These are phyloP conservation scores for Pseudogymnoascus destructans DNA, from an alignment of 2,329 filamentous ascomycete genomes.

Conservation along the genomic window DNA sequence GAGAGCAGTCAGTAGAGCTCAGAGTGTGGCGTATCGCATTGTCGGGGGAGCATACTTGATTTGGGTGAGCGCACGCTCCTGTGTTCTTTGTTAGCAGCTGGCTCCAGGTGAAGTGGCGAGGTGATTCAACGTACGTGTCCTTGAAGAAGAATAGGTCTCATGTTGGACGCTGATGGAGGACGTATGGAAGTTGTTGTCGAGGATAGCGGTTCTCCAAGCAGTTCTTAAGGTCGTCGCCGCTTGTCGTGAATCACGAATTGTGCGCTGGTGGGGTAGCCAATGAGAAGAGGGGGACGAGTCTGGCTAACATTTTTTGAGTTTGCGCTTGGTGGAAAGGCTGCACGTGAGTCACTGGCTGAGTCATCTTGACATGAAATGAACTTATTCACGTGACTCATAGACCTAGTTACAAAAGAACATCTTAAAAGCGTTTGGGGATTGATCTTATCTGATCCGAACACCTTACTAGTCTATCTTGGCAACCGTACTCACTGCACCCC, in stretches of 20 bases:
- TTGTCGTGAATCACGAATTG: conserved; percentile 9
- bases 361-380: not conserved
- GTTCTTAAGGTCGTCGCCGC: conserved; percentile 2
- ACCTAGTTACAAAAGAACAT: too few relatives aligned
- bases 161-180: conserved; percentile 36
- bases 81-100: conserved; percentile 21
- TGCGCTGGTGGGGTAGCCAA: conserved; percentile 10
- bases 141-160: conserved; percentile 93
- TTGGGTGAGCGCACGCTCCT: conserved; percentile 89
- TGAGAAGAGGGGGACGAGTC: not conserved
- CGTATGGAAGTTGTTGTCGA: not conserved
- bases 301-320: conserved; percentile 4
- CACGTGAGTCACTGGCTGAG: conserved; percentile 6
- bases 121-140: conserved; percentile 57
- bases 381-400: not conserved
- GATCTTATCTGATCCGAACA: not conserved
- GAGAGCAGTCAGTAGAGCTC: conserved; percentile 16
- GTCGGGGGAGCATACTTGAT: conserved; percentile 50
- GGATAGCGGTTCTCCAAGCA: conserved; percentile 4
- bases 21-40: conserved; percentile 6
- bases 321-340: conserved; percentile 3
- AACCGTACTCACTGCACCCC: not conserved
- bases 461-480: not conserved
- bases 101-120: not conserved
- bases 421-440: not conserved